phyloP scores from a whole-genome alignment of 129 eudicot genomes.

The Pittosporum tobira region DNA sequence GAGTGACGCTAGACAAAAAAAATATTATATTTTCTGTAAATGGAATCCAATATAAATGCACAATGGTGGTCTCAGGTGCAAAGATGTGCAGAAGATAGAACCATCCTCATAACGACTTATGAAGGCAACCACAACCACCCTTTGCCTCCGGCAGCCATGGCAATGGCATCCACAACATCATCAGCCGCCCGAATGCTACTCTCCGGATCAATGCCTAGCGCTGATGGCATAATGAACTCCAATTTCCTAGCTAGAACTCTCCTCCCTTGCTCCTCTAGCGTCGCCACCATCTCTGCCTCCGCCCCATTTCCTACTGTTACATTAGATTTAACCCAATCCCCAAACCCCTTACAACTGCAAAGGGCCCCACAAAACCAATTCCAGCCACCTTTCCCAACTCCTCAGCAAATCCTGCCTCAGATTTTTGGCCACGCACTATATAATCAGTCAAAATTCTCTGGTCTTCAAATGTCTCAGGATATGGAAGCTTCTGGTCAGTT shows the following conservation, averaged over 20 bases:
- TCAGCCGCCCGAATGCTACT: conserved; percentile 64
- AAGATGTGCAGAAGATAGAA: conserved; percentile 63
- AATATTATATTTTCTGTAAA: neutral
- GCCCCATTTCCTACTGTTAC: conserved; percentile 76
- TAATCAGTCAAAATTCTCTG: conserved; percentile 61
- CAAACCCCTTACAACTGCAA: conserved; percentile 38
- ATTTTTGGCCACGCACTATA: conserved; percentile 52
- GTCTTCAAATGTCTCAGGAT: conserved; percentile 39
- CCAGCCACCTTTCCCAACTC: conserved; percentile 20
- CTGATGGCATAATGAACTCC: conserved; percentile 55
- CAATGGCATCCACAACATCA: conserved; percentile 62
- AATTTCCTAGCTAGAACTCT: conserved; percentile 44
- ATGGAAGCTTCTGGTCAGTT: conserved; percentile 10
- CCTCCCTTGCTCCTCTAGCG: conserved; percentile 50
- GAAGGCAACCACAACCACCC: conserved; percentile 84
- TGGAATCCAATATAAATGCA: neutral
- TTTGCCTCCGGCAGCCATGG: conserved; percentile 67
- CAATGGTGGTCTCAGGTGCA: conserved; percentile 35
- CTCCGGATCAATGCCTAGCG: conserved; percentile 67
- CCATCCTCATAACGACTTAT: conserved; percentile 56
- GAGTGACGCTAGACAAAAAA: no score
- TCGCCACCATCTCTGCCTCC: conserved; percentile 70
- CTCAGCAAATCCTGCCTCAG: conserved; percentile 32
- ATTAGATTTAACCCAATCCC: conserved; percentile 59
- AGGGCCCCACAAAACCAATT: conserved; percentile 25